Evolutionary conservation across 1,139 yeast genomes (phyloP), one percentile per base, ranked within the genome.

Genomic region (Kodamaea anthophila): DNA sequence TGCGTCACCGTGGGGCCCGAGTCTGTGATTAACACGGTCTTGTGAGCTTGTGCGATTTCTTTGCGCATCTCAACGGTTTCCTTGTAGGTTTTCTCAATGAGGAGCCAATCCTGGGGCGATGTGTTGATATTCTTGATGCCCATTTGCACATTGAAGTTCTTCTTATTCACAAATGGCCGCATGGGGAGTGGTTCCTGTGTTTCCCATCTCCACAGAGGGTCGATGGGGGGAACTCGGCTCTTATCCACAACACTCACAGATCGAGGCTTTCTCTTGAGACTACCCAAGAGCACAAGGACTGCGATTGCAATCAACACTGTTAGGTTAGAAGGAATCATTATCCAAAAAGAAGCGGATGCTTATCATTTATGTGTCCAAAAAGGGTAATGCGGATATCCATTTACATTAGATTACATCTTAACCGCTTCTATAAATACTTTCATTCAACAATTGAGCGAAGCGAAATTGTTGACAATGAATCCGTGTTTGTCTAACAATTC

Each of bases 91-190:
- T 59, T 44, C 32, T 65, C 70, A 9, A 65, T 46, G 14, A 64
- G 47, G 9, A 65, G 44, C 61, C 68, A 61, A 11, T 60, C 60
- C 29, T 59, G 54, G 1, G 64, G 61, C 1, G 51, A 40, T 8
- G 48, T 35, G 5, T 53, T 39, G 16, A 65, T 35, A 32, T 59
- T 59, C 20, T 47, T 48, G 18, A 64, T 49, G 2, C 56, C 65
- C 65, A 65, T 56, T n/a, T 58, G 53, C 3, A 63, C 59, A 24
- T 57, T 58, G 40, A 60, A 60, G 42, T 57, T 57, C 23, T 45
- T 50, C 32, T 62, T 62, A 22, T 42, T 38, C 11, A 30, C 39
- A 22, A 41, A 41, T 1, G 46, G 46, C 9, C 47, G 29, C 3
- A 41, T 29, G n/a, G 37, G 30, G 4, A 36, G 31, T 2, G 47